Evolutionary conservation across 176 grass and related monocot genomes (phyloP).

Genomic region (Carex kokanica): DNA sequence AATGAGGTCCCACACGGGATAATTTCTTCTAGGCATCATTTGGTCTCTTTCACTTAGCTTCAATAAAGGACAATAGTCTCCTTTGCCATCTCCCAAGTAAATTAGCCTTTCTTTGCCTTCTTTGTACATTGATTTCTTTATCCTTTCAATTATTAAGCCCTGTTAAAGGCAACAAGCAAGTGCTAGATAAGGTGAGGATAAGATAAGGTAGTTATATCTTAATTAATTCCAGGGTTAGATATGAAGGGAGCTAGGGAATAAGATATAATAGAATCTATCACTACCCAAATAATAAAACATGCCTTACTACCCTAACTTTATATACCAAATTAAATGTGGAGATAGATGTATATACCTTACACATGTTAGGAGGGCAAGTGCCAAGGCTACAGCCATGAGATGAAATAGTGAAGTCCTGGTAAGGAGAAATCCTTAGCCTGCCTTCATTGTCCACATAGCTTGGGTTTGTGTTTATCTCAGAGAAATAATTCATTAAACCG

Average conservation of each 20-base stretch:
- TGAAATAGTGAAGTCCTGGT: conserved; percentile 41
- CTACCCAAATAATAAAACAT: too few species aligned
- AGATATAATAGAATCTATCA: too few species aligned
- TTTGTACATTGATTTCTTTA: conserved; percentile 12
- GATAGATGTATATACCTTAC: conserved; percentile 49
- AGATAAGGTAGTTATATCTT: background rate
- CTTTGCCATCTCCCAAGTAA: conserved; percentile 76
- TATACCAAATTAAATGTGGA: background rate
- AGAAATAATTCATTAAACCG: conserved; percentile 61
- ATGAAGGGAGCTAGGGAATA: background rate
- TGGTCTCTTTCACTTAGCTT: conserved; percentile 47
- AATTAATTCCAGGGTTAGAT: background rate
- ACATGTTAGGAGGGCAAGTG: conserved; percentile 92
- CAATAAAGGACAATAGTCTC: conserved; percentile 75
- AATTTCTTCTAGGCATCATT: conserved; percentile 68
- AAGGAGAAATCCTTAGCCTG: conserved; percentile 51
- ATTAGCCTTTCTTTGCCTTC: conserved; percentile 39
- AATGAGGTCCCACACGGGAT: conserved; percentile 74
- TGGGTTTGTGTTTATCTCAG: conserved; percentile 60
- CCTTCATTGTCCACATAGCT: conserved; percentile 57
- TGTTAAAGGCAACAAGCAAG: conserved; percentile 9
- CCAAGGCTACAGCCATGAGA: conserved; percentile 56
- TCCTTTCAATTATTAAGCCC: conserved; percentile 63
- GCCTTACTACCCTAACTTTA: background rate
- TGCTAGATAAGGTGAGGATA: background rate